phyloP scores from a whole-genome alignment of 164 flowering plant species.

The Buxus sempervirens region DNA sequence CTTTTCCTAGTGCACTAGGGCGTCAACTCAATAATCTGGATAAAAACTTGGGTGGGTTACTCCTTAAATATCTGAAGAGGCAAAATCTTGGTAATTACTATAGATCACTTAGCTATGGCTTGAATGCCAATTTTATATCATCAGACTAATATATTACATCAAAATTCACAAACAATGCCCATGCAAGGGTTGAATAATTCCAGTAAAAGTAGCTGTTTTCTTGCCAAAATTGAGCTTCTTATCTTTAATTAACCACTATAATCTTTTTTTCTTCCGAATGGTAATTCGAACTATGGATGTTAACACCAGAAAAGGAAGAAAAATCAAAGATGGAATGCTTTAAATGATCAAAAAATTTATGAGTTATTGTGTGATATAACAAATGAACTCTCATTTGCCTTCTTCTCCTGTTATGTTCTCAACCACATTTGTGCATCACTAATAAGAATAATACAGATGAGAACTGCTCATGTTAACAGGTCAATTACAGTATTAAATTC shows the following conservation, averaged over 20 bases:
- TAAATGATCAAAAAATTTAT: not conserved
- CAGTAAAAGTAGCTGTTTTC: not conserved
- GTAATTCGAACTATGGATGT: not conserved
- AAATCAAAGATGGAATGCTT: not conserved
- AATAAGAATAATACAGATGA: not conserved
- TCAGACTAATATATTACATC: not conserved
- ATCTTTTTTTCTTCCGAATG: not conserved
- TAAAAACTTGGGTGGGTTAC: too few relatives aligned
- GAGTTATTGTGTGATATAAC: not conserved
- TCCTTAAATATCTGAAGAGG: too few relatives aligned
- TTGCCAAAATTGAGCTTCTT: not conserved
- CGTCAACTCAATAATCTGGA: too few relatives aligned
- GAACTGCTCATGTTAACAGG: constrained; percentile 10
- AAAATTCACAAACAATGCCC: too few relatives aligned
- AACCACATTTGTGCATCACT: not conserved
- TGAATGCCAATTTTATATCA: too few relatives aligned
- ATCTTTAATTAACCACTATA: not conserved
- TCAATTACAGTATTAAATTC: constrained; percentile 13
- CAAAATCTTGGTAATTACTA: too few relatives aligned
- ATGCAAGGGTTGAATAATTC: too few relatives aligned
- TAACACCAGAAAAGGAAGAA: not conserved
- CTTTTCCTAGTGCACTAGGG: too few relatives aligned
- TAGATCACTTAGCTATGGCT: too few relatives aligned
- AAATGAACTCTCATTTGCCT: not conserved
- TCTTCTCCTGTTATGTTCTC: not conserved